Base-by-base conservation (phyloP, 2,329 filamentous ascomycete species). In the Dactylella cylindrospora region DNA sequence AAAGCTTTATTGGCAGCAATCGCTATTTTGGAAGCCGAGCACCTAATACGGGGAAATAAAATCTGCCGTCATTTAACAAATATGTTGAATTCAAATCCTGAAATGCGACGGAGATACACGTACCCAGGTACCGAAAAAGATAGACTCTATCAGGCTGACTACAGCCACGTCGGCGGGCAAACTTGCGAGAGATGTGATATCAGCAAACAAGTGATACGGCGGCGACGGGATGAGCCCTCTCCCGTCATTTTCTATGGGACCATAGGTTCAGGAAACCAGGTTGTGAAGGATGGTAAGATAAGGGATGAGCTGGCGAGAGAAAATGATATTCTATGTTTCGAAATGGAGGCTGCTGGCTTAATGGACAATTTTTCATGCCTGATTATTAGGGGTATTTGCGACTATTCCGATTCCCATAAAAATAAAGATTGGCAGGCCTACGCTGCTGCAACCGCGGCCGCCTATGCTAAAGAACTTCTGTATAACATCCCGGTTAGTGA, bases 381-480 rank as follows among this genome's bases (percentile, higher is more conserved):
- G 8, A 23, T 59, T 10, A 51, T 59, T 22, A 22, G 45, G 9
- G 45, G 53, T 10, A 51, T 59, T 20, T 59, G 44, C 17, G 44
- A 59, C 17, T 59, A 59, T 22, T 28, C 53, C 2, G 53, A 51
- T n/a, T 60, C 54, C 5, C 54, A 51, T 33, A 60, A 60, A 25
- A 17, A 31, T 4, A 51, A 60, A 12, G 20, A 26, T 20, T 51
- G 54, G 54, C 54, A 60, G 19, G 44, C 53, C 2, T 59, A 59
- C 28, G 53, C 53, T 5, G 53, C 53, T 15, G 53, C 43, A 4
- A 44, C 36, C 10, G 52, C 53, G 15, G 44, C 53, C 9, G 51
- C 33, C 7, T 55, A 55, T 15, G 32, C 51, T 1, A 61, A 52
- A 31, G 44, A 46, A 6, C 28, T 61, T 9, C 32, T 60, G 15